Percentiles rank a stretch among this genome's conserved stretches.
These are phyloP conservation scores for Thelephora aurantiotincta DNA, from an alignment of 768 basidiomycete species.

Conservation along the genomic window DNA sequence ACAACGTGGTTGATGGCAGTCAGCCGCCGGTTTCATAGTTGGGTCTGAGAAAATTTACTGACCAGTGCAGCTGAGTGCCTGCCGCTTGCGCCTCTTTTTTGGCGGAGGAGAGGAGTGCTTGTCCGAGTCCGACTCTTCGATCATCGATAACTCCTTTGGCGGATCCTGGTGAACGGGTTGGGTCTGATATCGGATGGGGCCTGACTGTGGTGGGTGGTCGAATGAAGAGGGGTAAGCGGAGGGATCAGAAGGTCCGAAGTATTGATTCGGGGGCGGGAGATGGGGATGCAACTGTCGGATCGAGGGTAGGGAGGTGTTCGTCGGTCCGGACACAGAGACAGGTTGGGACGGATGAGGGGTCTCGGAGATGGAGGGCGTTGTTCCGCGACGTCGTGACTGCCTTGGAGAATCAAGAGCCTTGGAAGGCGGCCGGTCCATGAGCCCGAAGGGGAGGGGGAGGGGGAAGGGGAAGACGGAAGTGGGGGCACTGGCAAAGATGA, in stretches of 20 bases:
- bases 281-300: constrained; percentile 58
- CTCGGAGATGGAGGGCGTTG: constrained; percentile 14
- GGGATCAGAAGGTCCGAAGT: constrained; percentile 15
- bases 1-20: constrained; percentile 3
- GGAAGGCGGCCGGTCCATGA: constrained; percentile 26
- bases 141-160: constrained; percentile 12
- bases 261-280: constrained; percentile 34
- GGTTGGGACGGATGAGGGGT: constrained; percentile 15
- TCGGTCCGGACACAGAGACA: constrained; percentile 10
- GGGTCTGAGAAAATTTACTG: constrained; percentile 19
- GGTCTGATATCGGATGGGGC: constrained; percentile 11
- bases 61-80: constrained; percentile 81
- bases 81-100: constrained; percentile 73
- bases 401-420: constrained; percentile 14
- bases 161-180: constrained; percentile 11
- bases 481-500: constrained; percentile 1
- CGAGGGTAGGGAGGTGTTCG: constrained; percentile 36
- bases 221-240: constrained; percentile 12
- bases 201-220: constrained; percentile 7
- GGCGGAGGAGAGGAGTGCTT: constrained; percentile 42
- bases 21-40: constrained; percentile 4
- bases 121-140: constrained; percentile 43
- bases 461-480: neutral
- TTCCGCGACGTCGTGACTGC: constrained; percentile 14
- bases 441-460: constrained; percentile 4